Conservation (phyloP, 2,329 filamentous ascomycete genomes). For the Aspergillus candidus region DNA sequence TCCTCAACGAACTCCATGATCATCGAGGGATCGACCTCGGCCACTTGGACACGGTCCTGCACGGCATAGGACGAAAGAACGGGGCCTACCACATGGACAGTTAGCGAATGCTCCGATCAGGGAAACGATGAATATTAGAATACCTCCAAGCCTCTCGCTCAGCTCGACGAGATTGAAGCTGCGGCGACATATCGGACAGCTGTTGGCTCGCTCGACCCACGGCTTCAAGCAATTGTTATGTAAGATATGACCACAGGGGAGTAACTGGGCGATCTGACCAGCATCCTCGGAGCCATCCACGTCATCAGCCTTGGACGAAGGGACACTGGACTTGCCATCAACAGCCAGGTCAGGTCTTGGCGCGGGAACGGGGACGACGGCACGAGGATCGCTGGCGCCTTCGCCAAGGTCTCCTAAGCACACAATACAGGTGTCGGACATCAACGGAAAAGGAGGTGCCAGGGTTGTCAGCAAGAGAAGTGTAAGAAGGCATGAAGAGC, state of each 20-base stretch:
- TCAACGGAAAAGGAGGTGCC: conserved; percentile 34
- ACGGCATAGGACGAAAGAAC: conserved; percentile 54
- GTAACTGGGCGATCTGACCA: conserved; percentile 54
- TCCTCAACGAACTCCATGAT: conserved; percentile 63
- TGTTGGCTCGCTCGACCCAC: conserved; percentile 96
- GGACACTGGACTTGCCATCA: conserved; percentile 21
- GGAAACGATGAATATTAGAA: conserved; percentile 22
- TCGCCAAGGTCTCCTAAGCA: conserved; percentile 64
- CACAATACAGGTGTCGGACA: conserved; percentile 66
- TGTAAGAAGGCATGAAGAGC: conserved; percentile 37
- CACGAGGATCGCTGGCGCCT: conserved; percentile 47
- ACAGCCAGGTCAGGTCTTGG: conserved; percentile 37
- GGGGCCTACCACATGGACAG: conserved; percentile 38
- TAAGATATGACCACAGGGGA: conserved; percentile 82
- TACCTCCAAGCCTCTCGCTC: conserved; percentile 72
- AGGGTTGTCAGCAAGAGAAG: conserved; percentile 22
- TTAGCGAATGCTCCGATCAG: conserved; percentile 6
- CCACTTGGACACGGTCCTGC: conserved; percentile 60
- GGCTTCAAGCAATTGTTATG: conserved; percentile 89
- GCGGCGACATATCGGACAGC: conserved; percentile 92
- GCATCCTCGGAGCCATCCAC: conserved; percentile 34
- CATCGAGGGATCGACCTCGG: conserved; percentile 71
- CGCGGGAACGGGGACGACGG: conserved; percentile 36
- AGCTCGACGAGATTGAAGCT: conserved; percentile 87
- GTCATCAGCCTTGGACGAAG: conserved; percentile 23